Evolutionary conservation across 2,329 filamentous ascomycete species (phyloP).

Genomic region (Phaeosphaeriaceae sp.): DNA sequence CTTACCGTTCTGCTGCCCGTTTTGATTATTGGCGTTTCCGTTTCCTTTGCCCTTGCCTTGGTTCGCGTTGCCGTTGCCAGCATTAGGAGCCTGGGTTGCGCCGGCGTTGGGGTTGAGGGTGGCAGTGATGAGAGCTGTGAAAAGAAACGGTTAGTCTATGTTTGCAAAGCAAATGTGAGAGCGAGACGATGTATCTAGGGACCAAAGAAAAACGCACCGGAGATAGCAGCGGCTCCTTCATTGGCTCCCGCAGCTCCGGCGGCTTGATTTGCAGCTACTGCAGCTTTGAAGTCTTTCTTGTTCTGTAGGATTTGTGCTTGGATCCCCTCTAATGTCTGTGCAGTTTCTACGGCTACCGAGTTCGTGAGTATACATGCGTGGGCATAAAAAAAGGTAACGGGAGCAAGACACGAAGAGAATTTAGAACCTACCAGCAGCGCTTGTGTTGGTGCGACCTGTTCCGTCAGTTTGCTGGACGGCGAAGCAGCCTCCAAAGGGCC

Average conservation of each 20-base stretch:
- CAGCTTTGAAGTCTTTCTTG: slow-evolving; percentile 57
- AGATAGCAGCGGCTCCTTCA: slow-evolving; percentile 49
- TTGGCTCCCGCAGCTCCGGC: slow-evolving; percentile 48
- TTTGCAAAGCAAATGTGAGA: neutral
- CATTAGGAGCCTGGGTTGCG: slow-evolving; percentile 13
- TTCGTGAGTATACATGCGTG: slow-evolving; percentile 27
- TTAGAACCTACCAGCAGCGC: slow-evolving; percentile 35
- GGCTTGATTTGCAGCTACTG: slow-evolving; percentile 55
- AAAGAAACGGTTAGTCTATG: slow-evolving; percentile 9
- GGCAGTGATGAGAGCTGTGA: slow-evolving; percentile 22
- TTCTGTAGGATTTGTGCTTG: slow-evolving; percentile 59
- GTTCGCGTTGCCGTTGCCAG: slow-evolving; percentile 19
- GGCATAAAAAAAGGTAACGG: slow-evolving; percentile 4
- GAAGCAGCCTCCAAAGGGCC: slow-evolving; percentile 68
- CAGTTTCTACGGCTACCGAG: slow-evolving; percentile 53
- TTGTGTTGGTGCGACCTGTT: slow-evolving; percentile 30
- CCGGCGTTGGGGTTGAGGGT: slow-evolving; percentile 21
- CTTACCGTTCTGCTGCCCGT: slow-evolving; percentile 10
- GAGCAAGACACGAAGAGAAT: neutral
- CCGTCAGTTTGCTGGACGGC: slow-evolving; percentile 63
- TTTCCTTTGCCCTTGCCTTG: slow-evolving; percentile 14
- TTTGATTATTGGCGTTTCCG: slow-evolving; percentile 9
- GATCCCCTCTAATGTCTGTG: slow-evolving; percentile 54
- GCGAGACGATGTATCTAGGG: neutral
- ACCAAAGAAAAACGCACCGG: slow-evolving; percentile 40